phyloP scores from a whole-genome alignment of 805 yeast species.

The Monosporozyma aquatica region DNA sequence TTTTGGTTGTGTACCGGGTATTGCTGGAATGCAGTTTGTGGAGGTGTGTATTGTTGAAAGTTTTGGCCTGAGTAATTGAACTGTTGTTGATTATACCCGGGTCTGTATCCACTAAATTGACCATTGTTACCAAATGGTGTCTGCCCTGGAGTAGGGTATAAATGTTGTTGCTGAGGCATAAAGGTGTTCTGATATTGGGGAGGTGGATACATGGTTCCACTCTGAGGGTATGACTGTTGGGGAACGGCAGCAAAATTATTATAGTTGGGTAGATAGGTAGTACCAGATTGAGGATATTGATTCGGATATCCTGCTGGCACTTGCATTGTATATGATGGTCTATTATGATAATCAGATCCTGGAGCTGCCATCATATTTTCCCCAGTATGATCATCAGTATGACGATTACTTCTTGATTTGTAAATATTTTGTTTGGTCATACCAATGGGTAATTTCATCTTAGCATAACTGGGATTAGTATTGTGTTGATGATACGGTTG shows the following conservation, averaged over 20 bases:
- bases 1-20: conserved; percentile 8
- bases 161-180: not conserved
- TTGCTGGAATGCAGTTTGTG: conserved; percentile 9
- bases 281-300: too few relatives aligned
- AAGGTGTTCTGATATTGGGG: not conserved
- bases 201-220: conserved; percentile 1
- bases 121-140: conserved; percentile 3
- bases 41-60: conserved; percentile 13
- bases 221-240: not conserved
- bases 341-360: too few relatives aligned
- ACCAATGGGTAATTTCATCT: conserved; percentile 13
- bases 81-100: conserved; percentile 6
- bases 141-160: not conserved
- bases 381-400: not conserved
- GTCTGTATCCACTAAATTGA: not conserved
- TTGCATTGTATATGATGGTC: too few relatives aligned
- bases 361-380: not conserved
- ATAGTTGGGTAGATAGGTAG: too few relatives aligned
- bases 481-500: not conserved
- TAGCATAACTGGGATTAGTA: conserved; percentile 8
- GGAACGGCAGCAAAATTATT: not conserved
- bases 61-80: conserved; percentile 8
- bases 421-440: conserved; percentile 8
- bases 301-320: too few relatives aligned
- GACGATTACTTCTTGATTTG: conserved; percentile 8